Conservation (phyloP, 345 rosid species). For the Eutrema japonicum region DNA sequence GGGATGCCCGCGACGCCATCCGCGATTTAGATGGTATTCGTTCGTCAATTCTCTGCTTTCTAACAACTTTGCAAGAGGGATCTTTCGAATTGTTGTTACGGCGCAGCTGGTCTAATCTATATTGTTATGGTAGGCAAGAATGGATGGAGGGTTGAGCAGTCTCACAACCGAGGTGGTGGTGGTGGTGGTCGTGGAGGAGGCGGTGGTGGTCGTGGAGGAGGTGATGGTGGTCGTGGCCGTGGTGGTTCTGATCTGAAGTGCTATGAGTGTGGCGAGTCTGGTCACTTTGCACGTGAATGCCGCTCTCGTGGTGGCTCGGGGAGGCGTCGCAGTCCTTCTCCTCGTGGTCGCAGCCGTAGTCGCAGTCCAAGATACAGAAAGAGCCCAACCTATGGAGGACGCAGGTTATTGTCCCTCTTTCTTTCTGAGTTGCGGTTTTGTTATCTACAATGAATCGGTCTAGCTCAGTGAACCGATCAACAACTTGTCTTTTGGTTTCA, state of each 20-base stretch:
- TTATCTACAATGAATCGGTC: not conserved
- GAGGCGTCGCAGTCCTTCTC: constrained; percentile 49
- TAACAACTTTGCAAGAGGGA: not conserved
- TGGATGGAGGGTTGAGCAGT: constrained; percentile 91
- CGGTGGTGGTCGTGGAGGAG: constrained; percentile 51
- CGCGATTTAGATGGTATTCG: constrained; percentile 77
- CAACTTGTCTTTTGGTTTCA: constrained; percentile 38
- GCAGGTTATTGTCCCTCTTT: constrained; percentile 50
- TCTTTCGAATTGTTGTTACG: no score
- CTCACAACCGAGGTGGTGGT: constrained; percentile 79
- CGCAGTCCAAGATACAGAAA: constrained; percentile 88
- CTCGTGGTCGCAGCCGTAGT: constrained; percentile 60
- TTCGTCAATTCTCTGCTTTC: not conserved
- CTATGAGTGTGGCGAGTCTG: constrained; percentile 93
- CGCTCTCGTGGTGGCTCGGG: constrained; percentile 72
- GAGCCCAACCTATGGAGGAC: constrained; percentile 82
- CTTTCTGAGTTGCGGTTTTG: not conserved
- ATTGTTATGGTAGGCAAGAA: constrained; percentile 64
- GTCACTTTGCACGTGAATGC: constrained; percentile 95
- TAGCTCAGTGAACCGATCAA: not conserved
- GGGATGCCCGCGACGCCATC: constrained; percentile 85
- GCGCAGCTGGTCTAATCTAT: no score
- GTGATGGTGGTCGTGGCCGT: constrained; percentile 67
- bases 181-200: constrained; percentile 60
- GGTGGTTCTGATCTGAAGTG: constrained; percentile 94